phyloP scores from a whole-genome alignment of 1,139 yeast species.

The Scheffersomyces stambukii region DNA sequence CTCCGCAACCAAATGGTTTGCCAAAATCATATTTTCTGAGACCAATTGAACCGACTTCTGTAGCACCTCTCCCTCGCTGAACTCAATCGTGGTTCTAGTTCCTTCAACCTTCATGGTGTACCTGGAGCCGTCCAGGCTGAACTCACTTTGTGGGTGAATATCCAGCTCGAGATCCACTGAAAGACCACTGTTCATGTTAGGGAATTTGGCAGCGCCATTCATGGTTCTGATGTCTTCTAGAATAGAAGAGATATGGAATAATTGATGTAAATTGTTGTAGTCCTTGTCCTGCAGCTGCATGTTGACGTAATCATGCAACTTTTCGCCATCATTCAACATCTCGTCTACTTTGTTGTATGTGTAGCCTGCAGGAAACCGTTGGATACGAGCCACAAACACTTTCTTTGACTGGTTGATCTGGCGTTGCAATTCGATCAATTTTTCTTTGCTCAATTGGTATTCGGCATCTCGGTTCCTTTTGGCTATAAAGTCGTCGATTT shows the following conservation, averaged over 20 bases:
- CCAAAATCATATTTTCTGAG: slow-evolving; percentile 77
- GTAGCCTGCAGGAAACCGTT: slow-evolving; percentile 30
- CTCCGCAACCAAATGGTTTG: slow-evolving; percentile 60
- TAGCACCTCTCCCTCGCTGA: no score
- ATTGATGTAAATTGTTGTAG: slow-evolving; percentile 22
- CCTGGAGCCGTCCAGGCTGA: slow-evolving; percentile 1
- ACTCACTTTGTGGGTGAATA: neutral
- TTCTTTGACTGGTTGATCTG: no score
- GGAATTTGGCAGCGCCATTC: slow-evolving; percentile 3
- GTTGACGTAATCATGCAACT: slow-evolving; percentile 7
- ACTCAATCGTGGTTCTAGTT: slow-evolving; percentile 3
- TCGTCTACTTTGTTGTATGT: slow-evolving; percentile 35
- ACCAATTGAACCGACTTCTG: no score
- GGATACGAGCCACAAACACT: no score
- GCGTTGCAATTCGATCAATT: no score
- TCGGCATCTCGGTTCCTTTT: no score
- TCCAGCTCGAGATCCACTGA: slow-evolving; percentile 1
- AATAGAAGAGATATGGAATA: slow-evolving; percentile 25
- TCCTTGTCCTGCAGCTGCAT: slow-evolving; percentile 14
- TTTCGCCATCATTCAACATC: slow-evolving; percentile 18
- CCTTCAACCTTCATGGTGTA: slow-evolving; percentile 1
- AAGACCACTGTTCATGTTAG: slow-evolving; percentile 1
- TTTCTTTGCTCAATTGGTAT: no score
- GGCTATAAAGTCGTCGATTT: slow-evolving; percentile 22
- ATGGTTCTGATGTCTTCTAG: slow-evolving; percentile 5